A percentile compares a stretch with the other conserved stretches of the same genome.
phyloP scores from a whole-genome alignment of 371 early-diverging fungal genomes.

The Actinomucor elegans region DNA sequence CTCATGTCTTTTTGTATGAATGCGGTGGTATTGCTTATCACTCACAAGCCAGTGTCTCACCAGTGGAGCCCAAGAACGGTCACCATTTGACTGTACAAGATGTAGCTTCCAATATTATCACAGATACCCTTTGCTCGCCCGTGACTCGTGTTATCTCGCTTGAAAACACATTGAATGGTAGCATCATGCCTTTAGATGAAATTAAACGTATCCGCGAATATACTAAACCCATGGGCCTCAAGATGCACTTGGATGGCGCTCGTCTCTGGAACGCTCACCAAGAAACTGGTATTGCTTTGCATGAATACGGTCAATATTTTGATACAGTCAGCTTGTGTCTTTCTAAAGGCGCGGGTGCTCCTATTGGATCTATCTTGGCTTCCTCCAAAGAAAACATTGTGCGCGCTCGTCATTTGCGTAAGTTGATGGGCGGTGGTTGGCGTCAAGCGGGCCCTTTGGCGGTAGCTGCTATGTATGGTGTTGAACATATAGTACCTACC shows the following conservation, averaged over 20 bases:
- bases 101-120: slow-evolving; percentile 39
- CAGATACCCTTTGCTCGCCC: slow-evolving; percentile 23
- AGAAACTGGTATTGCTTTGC: slow-evolving; percentile 67
- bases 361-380: slow-evolving; percentile 84
- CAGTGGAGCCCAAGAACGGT: slow-evolving; percentile 58
- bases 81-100: slow-evolving; percentile 66
- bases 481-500: slow-evolving; percentile 61
- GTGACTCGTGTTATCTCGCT: slow-evolving; percentile 64
- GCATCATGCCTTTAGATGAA: slow-evolving; percentile 74
- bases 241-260: slow-evolving; percentile 87
- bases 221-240: slow-evolving; percentile 48
- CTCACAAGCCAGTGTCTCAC: slow-evolving; percentile 70
- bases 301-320: slow-evolving; percentile 67
- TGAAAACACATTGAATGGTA: slow-evolving; percentile 88
- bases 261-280: slow-evolving; percentile 86
- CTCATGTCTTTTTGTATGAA: slow-evolving; percentile 81
- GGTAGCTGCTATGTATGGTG: slow-evolving; percentile 68
- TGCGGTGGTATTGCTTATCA: slow-evolving; percentile 81
- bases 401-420: slow-evolving; percentile 78
- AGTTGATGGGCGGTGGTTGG: slow-evolving; percentile 92
- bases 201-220: slow-evolving; percentile 61
- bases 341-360: slow-evolving; percentile 88
- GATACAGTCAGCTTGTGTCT: slow-evolving; percentile 86
- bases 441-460: slow-evolving; percentile 84
- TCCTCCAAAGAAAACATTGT: slow-evolving; percentile 58